Evolutionary conservation across 2,329 filamentous ascomycete species (phyloP), one percentile per base, ranked within the genome.

Genomic region (Hortaea sp.): DNA sequence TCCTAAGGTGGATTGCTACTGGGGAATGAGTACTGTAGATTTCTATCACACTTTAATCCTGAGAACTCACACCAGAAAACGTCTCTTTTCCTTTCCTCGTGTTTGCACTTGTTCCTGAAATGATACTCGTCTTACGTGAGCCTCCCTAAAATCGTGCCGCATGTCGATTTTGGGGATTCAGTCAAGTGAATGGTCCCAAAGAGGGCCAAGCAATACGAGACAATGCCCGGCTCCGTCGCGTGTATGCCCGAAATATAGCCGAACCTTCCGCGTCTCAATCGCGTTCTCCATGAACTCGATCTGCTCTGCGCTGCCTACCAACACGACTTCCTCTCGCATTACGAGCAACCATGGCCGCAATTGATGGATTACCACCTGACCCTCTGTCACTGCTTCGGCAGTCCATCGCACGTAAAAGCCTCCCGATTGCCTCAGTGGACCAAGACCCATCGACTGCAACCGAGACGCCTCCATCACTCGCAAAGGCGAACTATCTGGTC

Each of bases 371-470:
- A n/a, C 10, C 40, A 9, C 40, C 63, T 64, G 52, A 97, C 63
- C 81, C 89, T 43, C 81, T 97, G 54, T 75, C 88, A 54, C 81
- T 92, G 53, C 77, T 97, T 57, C 86, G 89, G 61, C 81, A 85
- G 63, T 82, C 85, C 53, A 92, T 97, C 68, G 80, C 84, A 45
- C 77, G 80, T 47, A 76, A 75, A 57, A 78, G 75, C 58, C 68
- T 81, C 43, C 84, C 89, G 47, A 76, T 86, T 45, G 85, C 89
- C 39, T 86, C 84, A 48, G 83, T 80, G 47, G 84, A 81, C 46
- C 69, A 79, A 55, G 81, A 88, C 57, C 72, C 79, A 10, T 73
- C 77, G 41, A 75, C 76, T 28, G 69, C 74, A 45, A 76, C 84
- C 57, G 79, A 83, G 55, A 67, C 70, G 40, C 73, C 75, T 42